Evolutionary conservation across 2,329 filamentous ascomycete genomes (phyloP), one percentile per base, ranked within the genome.

Genomic region (Arthrobotrys megalospora): DNA sequence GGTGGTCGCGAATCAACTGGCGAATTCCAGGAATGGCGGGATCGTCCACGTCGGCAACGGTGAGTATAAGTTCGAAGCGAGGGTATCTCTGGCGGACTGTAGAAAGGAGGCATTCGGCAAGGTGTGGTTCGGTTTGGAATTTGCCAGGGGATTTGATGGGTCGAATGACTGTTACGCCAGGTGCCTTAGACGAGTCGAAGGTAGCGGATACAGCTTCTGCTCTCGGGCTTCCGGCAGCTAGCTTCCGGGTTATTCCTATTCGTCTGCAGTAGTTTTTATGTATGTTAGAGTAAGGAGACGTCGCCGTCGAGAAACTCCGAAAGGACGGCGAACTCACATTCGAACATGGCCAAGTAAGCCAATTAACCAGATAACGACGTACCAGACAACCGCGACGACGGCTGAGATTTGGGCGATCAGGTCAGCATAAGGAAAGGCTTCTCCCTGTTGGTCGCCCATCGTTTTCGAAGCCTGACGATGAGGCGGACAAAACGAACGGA

Each of bases 71-170:
- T 82, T 91, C 94, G 82, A 92, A 87, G 41, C 83, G 85, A 0
- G 95, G 93, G 83, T 98, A 98, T 68, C 90, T 88, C 84, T 97
- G 94, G 55, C 87, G 89, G 83, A 97, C 94, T 1, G 92, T 93
- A 4, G 94, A 92, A 34, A 92, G 92, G 47, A 99, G 91, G 83
- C 96, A 98, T 82, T 97, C 93, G 87, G 97, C 97, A 24, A 98
- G 90, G 80, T 90, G 89, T 3, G 94, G 92, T 84, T 98, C 96
- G 16, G 69, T 75, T 38, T 73, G 60, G 41, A 75, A 69, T 32
- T 32, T 58, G 16, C 63, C 81, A 70, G 97, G 88, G 78, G 94
- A 96, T 85, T 97, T 98, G 80, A 97, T 91, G 0, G 96, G 96
- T 1, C 96, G 92, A 81, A 99, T 94, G 78, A 97, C 88, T 36